Conservation (phyloP, 352 stramenopile species). For the Globisporangium nagaii region DNA sequence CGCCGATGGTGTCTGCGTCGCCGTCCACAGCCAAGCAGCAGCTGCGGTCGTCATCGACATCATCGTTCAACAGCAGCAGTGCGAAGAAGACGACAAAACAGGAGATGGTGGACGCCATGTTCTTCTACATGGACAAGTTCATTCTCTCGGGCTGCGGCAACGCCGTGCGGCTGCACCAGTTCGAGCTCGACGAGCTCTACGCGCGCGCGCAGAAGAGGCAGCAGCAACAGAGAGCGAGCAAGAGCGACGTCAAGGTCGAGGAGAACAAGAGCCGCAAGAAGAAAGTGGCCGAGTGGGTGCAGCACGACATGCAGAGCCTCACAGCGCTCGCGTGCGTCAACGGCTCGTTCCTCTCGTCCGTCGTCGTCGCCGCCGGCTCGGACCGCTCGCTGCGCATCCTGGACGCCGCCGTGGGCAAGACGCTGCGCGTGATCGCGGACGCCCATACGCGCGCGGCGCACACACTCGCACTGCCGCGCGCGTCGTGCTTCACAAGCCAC, state of each 20-base stretch:
- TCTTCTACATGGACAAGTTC: constrained; percentile 90
- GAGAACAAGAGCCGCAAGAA: constrained; percentile 66
- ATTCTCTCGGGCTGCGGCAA: constrained; percentile 65
- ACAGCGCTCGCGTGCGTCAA: constrained; percentile 73
- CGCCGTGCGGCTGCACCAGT: constrained; percentile 60
- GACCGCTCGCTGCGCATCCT: constrained; percentile 73
- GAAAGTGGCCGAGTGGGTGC: constrained; percentile 55
- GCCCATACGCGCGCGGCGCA: constrained; percentile 59
- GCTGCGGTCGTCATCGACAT: constrained; percentile 13
- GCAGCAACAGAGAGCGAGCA: constrained; percentile 34
- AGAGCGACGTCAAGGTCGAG: constrained; percentile 26
- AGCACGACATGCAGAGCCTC: constrained; percentile 61
- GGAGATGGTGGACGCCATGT: constrained; percentile 61
- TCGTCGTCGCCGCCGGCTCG: constrained; percentile 67
- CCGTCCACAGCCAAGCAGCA: constrained; percentile 13
- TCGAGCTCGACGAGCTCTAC: constrained; percentile 59
- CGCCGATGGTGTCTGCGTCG: constrained; percentile 22
- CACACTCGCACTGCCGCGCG: constrained; percentile 54
- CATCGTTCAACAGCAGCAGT: constrained; percentile 21
- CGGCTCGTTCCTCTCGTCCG: constrained; percentile 69
- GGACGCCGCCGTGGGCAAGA: constrained; percentile 56
- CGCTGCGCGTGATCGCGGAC: constrained; percentile 51
- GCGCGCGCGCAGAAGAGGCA: constrained; percentile 31
- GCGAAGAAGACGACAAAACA: constrained; percentile 44
- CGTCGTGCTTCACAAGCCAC: constrained; percentile 66